Evolutionary conservation across 2,329 filamentous ascomycete species (phyloP).

Genomic region (Ophiostoma piceae): DNA sequence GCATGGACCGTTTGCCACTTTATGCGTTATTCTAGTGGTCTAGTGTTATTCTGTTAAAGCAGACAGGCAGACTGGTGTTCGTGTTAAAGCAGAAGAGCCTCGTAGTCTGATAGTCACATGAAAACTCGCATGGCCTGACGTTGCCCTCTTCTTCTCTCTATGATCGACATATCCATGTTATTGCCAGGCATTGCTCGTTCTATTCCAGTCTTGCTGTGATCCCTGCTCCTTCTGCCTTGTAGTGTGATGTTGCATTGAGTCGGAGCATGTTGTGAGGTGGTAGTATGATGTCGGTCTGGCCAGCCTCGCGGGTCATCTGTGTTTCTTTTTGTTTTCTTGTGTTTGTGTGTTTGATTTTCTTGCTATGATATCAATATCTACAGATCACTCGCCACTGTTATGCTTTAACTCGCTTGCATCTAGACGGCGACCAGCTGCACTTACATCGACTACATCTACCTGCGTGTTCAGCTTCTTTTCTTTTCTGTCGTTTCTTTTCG

Average conservation of each 20-base stretch:
- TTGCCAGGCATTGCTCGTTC: neutral
- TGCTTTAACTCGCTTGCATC: neutral
- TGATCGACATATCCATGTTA: neutral
- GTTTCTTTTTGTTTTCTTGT: neutral
- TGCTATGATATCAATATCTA: neutral
- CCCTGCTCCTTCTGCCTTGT: neutral
- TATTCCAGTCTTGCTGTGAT: no score
- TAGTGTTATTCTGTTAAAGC: no score
- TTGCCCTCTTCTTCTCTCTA: neutral
- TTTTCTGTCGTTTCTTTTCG: neutral
- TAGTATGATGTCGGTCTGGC: slow-evolving; percentile 6
- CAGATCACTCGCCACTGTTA: neutral
- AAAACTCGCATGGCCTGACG: neutral
- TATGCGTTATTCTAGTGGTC: neutral
- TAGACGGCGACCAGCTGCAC: neutral
- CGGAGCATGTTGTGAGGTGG: neutral
- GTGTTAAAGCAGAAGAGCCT: no score
- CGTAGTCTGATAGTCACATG: neutral
- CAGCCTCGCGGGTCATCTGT: neutral
- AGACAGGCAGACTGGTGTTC: no score
- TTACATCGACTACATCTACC: neutral
- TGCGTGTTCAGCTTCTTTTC: neutral
- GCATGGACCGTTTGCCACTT: slow-evolving; percentile 8
- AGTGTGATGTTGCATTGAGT: neutral
- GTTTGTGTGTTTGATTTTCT: neutral